These are phyloP conservation scores for Viola pubescens DNA, from an alignment of 441 rosid species.

Conservation along the genomic window DNA sequence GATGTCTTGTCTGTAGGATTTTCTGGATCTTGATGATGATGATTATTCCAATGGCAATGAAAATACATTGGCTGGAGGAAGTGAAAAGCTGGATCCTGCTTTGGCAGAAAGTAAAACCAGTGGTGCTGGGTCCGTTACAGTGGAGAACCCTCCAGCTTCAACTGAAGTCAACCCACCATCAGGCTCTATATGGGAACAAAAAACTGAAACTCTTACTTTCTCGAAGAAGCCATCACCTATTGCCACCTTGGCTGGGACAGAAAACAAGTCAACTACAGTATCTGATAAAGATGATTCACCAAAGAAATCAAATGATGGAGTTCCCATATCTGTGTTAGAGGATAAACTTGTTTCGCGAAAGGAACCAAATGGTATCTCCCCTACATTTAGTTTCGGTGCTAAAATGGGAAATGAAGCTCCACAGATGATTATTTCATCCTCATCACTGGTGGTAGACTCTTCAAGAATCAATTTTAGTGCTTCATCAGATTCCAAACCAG, in stretches of 20 bases:
- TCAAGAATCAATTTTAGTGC: constrained; percentile 17
- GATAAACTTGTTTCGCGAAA: constrained; percentile 25
- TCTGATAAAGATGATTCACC: constrained; percentile 22
- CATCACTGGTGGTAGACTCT: constrained; percentile 20
- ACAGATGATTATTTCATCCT: constrained; percentile 9
- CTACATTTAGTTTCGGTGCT: constrained; percentile 20
- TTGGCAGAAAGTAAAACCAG: constrained; percentile 17
- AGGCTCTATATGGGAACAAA: constrained; percentile 27
- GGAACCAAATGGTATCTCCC: constrained; percentile 25
- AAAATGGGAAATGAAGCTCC: constrained; percentile 21
- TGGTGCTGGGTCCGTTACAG: constrained; percentile 27
- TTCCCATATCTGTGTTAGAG: constrained; percentile 22
- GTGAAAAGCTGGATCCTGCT: constrained; percentile 5
- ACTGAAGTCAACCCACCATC: constrained; percentile 27
- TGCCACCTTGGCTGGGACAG: constrained; percentile 22
- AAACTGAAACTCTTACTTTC: constrained; percentile 21
- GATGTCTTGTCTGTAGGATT: constrained; percentile 38
- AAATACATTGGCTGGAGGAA: constrained; percentile 15
- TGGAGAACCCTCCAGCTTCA: constrained; percentile 26
- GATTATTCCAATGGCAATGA: constrained; percentile 23
- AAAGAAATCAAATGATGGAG: constrained; percentile 19
- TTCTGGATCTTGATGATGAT: constrained; percentile 68
- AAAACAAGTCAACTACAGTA: constrained; percentile 25
- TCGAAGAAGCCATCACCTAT: constrained; percentile 22
- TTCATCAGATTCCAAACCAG: constrained; percentile 23